These are phyloP conservation scores for Tuber umbilicatum DNA, from an alignment of 495 filamentous ascomycete species.

Conservation along the genomic window DNA sequence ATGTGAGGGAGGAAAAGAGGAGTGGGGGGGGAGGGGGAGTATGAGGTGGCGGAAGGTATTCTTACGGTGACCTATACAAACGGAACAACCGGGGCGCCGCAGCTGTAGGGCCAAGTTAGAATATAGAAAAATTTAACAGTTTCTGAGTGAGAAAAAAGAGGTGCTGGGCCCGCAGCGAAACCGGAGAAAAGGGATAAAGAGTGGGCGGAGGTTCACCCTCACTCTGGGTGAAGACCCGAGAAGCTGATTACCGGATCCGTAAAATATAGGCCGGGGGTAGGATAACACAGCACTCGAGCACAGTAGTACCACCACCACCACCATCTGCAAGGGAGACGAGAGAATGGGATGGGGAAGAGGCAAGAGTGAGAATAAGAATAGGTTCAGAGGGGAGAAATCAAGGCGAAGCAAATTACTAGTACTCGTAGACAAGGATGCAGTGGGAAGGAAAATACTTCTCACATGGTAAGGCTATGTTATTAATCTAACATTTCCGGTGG, in stretches of 20 bases:
- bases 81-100: not conserved
- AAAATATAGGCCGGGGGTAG: not conserved
- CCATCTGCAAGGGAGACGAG: not conserved
- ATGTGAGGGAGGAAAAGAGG: not conserved
- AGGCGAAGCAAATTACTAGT: not conserved
- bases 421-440: not conserved
- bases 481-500: not conserved
- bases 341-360: conserved; percentile 11
- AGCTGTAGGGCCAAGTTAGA: not conserved
- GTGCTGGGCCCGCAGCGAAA: not conserved
- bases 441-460: not conserved
- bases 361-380: not conserved
- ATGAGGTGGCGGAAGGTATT: not conserved
- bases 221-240: not conserved
- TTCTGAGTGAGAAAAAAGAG: not conserved
- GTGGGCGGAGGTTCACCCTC: not conserved
- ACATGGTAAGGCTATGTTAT: not conserved
- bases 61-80: not conserved
- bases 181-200: not conserved
- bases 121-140: not conserved
- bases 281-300: not conserved
- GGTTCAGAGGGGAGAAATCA: not conserved
- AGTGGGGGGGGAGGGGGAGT: not conserved
- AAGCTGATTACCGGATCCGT: not conserved
- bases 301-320: not conserved